phyloP scores from a whole-genome alignment of 148 eudicot genomes.

The Rhododendron griersonianum region DNA sequence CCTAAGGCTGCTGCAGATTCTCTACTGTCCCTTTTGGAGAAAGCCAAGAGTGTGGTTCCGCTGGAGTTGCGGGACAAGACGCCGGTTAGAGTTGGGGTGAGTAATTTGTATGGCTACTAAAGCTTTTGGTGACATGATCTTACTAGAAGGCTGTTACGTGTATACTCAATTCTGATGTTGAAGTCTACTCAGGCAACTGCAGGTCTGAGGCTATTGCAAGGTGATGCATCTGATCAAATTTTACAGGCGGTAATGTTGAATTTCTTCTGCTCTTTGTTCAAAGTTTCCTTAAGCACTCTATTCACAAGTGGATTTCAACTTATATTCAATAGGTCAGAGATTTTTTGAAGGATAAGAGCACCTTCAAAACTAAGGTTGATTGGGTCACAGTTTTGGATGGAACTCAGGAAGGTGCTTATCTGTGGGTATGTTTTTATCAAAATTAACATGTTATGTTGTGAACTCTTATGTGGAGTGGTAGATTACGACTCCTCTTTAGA shows the following conservation, averaged over 20 bases:
- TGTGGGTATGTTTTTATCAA: slow-evolving; percentile 66
- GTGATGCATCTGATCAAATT: slow-evolving; percentile 85
- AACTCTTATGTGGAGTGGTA: not conserved
- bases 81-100: slow-evolving; percentile 91
- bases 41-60: slow-evolving; percentile 74
- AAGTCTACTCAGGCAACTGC: slow-evolving; percentile 77
- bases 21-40: slow-evolving; percentile 51
- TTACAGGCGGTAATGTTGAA: slow-evolving; percentile 65
- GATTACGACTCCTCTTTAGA: not conserved
- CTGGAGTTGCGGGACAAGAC: slow-evolving; percentile 56
- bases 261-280: not conserved
- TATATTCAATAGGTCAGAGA: slow-evolving; percentile 59
- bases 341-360: slow-evolving; percentile 59
- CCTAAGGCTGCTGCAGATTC: slow-evolving; percentile 88
- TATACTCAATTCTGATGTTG: not conserved
- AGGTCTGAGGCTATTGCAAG: slow-evolving; percentile 87
- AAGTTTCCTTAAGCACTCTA: not conserved
- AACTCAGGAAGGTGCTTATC: slow-evolving; percentile 95
- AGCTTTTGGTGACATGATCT: not conserved
- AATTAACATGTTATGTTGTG: not conserved
- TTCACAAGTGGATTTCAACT: slow-evolving; percentile 3
- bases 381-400: slow-evolving; percentile 94
- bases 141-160: not conserved
- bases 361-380: slow-evolving; percentile 54
- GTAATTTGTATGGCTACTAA: slow-evolving; percentile 21